Evolutionary conservation across 371 early-diverging fungal species (phyloP).

Genomic region (Phascolomyces articulosus): DNA sequence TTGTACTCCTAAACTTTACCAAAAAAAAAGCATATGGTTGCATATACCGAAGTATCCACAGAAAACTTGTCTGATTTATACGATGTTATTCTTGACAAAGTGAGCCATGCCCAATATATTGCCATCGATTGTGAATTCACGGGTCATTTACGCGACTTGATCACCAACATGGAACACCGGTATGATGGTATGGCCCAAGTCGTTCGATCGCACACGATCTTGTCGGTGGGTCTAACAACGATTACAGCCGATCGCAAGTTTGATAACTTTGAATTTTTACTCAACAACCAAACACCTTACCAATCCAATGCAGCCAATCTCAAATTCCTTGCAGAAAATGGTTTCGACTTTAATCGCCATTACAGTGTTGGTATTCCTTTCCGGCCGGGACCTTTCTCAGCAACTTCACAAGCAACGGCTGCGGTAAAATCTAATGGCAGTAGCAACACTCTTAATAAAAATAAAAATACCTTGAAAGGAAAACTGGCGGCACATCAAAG

Average conservation of each 20-base stretch:
- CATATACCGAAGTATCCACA: conserved; percentile 18
- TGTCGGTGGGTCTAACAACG: conserved; percentile 78
- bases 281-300: conserved; percentile 37
- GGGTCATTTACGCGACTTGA: conserved; percentile 60
- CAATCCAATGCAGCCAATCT: conserved; percentile 69
- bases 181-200: conserved; percentile 71
- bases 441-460: not conserved
- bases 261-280: conserved; percentile 31
- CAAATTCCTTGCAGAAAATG: conserved; percentile 77
- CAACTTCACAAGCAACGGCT: not conserved
- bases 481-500: not conserved
- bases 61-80: conserved; percentile 22
- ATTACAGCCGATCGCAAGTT: conserved; percentile 9
- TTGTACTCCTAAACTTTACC: not conserved
- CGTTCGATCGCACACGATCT: conserved; percentile 72
- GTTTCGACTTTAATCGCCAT: conserved; percentile 83
- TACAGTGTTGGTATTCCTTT: conserved; percentile 79
- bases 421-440: too few species aligned
- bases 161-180: conserved; percentile 68
- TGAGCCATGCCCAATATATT: conserved; percentile 62
- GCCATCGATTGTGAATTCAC: conserved; percentile 92
- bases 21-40: conserved; percentile 2
- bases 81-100: conserved; percentile 17
- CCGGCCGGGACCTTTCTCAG: conserved; percentile 46
- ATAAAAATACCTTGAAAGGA: not conserved